A percentile compares a stretch with the other conserved stretches of the same genome.
These are phyloP conservation scores for Larix sibirica DNA, from an alignment of 83 land plant genomes.

Conservation along the genomic window DNA sequence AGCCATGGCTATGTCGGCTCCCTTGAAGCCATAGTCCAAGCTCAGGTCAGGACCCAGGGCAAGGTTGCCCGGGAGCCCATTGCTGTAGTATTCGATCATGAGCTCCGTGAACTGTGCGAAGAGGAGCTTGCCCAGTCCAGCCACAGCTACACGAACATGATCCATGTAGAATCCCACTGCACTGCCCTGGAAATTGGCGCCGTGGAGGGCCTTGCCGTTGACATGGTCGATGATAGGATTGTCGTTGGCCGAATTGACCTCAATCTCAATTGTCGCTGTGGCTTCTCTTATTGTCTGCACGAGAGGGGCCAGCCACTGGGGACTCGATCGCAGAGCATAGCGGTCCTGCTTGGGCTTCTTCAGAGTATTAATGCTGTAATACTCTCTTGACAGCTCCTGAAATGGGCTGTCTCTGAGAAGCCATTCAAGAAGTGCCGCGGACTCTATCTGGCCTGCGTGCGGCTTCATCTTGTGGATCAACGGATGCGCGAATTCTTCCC, in stretches of 20 bases:
- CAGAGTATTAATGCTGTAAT: conserved; percentile 51
- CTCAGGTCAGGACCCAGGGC: background rate
- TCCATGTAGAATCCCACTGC: conserved; percentile 24
- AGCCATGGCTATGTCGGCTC: conserved; percentile 83
- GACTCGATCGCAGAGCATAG: conserved; percentile 68
- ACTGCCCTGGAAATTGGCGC: conserved; percentile 33
- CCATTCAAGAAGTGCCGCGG: conserved; percentile 64
- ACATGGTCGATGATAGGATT: conserved; percentile 55
- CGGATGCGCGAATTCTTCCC: conserved; percentile 67
- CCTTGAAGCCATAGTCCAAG: conserved; percentile 32
- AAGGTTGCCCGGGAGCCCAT: conserved; percentile 1
- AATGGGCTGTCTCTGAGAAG: conserved; percentile 40
- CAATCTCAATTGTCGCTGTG: conserved; percentile 51
- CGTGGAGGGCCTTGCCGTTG: conserved; percentile 25
- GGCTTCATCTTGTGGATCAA: conserved; percentile 71
- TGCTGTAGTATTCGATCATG: conserved; percentile 5
- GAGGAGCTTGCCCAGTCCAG: conserved; percentile 21
- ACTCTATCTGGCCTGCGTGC: conserved; percentile 74
- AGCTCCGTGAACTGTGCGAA: conserved; percentile 10
- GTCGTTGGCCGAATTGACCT: conserved; percentile 69
- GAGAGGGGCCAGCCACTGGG: conserved; percentile 70
- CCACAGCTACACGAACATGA: conserved; percentile 20
- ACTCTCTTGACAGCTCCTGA: conserved; percentile 39
- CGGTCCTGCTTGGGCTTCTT: conserved; percentile 73
- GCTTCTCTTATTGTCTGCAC: conserved; percentile 59